Evolutionary conservation across 2,329 filamentous ascomycete species (phyloP), one percentile per base, ranked within the genome.

Genomic region (Pestalotiopsis sp.): DNA sequence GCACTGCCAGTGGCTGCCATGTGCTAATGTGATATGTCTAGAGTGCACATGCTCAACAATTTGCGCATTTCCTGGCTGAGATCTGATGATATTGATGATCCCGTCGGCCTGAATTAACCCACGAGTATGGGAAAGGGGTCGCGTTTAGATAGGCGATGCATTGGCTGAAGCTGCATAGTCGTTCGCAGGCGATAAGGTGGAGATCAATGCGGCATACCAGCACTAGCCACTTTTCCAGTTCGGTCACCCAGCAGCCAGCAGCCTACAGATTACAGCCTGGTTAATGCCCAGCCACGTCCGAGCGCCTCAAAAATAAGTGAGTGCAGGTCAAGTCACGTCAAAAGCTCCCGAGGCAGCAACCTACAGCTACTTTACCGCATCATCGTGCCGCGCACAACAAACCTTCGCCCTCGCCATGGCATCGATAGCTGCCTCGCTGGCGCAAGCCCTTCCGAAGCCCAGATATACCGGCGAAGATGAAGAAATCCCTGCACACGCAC

Each of bases 391-490:
- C n/a, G 9, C 59, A 13, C 36, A 20, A 41, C 59, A 40, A 4
- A 41, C 36, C 59, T 20, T 4, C 31, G 4, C 60, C 38, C 38
- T 40, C 61, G 61, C 61, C 70, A 93, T 93, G 90, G 83, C 90
- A 69, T 91, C 90, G 69, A 86, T 93, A 77, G 87, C 87, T 73
- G 86, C 89, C 69, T 93, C 93, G 68, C 87, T 98, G 58, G 90
- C 93, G 72, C 90, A 90, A 78, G 91, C 93, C 68, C 86, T 98
- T 58, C 95, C 95, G 3, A 95, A 95, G 79, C 95, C 95, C 17
- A 95, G 93, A 82, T 97, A 98, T 78, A 93, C 91, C 4, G 94
- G 93, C 74, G 93, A 97, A 78, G 91, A 97, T 78, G 95, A 98
- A 79, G 93, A 97, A 76, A 83, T 92, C 41, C 91, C 91, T 27